Evolutionary conservation across 2,329 filamentous ascomycete species (phyloP).

Genomic region (Dactylonectria macrodidyma): DNA sequence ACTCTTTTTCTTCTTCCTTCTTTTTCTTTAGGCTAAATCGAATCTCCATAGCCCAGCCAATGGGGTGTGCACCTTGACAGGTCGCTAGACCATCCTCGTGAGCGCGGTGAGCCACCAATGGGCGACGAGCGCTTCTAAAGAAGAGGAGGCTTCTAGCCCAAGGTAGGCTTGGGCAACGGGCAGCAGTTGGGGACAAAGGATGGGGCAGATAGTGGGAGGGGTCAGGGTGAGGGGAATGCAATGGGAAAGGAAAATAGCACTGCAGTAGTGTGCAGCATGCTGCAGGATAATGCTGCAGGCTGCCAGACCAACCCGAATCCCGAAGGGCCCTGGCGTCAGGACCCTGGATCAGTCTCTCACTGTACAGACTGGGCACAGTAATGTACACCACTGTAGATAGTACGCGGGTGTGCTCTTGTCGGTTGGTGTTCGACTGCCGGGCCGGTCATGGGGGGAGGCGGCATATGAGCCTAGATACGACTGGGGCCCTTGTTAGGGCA

Average conservation of each 20-base stretch:
- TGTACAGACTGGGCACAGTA: too few species aligned
- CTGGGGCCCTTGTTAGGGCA: constrained; percentile 17
- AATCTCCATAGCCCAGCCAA: constrained; percentile 39
- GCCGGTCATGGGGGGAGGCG: constrained; percentile 24
- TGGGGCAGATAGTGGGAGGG: constrained; percentile 5
- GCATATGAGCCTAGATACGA: constrained; percentile 1
- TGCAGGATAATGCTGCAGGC: constrained; percentile 12
- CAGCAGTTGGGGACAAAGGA: neutral
- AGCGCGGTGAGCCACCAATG: constrained; percentile 40
- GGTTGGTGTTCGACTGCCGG: constrained; percentile 19
- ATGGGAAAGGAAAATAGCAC: constrained; percentile 2
- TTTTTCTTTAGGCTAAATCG: constrained; percentile 44
- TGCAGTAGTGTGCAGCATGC: constrained; percentile 19
- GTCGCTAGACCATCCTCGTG: constrained; percentile 31
- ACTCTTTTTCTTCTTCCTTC: constrained; percentile 3
- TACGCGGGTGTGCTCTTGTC: neutral
- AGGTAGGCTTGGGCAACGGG: constrained; percentile 6
- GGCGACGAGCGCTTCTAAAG: constrained; percentile 44
- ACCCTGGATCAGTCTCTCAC: neutral
- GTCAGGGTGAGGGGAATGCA: neutral
- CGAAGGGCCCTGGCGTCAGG: neutral
- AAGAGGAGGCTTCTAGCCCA: constrained; percentile 22
- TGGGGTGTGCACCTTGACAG: constrained; percentile 27
- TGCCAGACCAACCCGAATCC: constrained; percentile 12
- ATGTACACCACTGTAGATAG: too few species aligned